Conservation (phyloP, 2,329 filamentous ascomycete species). For the Claviceps digitariae region DNA sequence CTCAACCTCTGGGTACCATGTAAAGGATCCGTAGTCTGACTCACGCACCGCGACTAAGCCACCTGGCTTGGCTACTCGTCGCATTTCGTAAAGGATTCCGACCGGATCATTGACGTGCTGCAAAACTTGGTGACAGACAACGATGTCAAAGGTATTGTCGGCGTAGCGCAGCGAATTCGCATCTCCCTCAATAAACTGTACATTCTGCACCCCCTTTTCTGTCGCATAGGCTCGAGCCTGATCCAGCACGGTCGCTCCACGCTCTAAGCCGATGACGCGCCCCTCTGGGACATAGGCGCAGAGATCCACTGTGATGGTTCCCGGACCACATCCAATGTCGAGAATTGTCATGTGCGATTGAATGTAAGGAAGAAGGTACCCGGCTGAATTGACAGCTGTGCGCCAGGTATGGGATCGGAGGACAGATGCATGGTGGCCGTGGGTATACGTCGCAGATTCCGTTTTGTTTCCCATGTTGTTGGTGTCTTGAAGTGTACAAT, state of each 20-base stretch:
- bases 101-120: slow-evolving; percentile 24
- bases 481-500: neutral
- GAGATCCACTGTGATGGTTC: slow-evolving; percentile 31
- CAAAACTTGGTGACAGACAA: slow-evolving; percentile 26
- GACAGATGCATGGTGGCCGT: slow-evolving; percentile 26
- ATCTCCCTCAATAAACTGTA: slow-evolving; percentile 19
- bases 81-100: slow-evolving; percentile 23
- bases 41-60: slow-evolving; percentile 24
- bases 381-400: slow-evolving; percentile 28
- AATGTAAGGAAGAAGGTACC: slow-evolving; percentile 27
- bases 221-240: slow-evolving; percentile 16
- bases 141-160: slow-evolving; percentile 26
- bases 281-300: slow-evolving; percentile 23
- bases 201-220: slow-evolving; percentile 17
- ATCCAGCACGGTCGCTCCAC: slow-evolving; percentile 18
- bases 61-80: slow-evolving; percentile 25
- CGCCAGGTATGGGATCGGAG: slow-evolving; percentile 25
- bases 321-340: slow-evolving; percentile 35
- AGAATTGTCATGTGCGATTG: slow-evolving; percentile 25
- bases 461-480: neutral
- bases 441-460: slow-evolving; percentile 18
- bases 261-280: slow-evolving; percentile 24
- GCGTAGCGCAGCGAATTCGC: slow-evolving; percentile 19
- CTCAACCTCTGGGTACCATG: slow-evolving; percentile 12
- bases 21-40: slow-evolving; percentile 9